A percentile compares a stretch with the other conserved stretches of the same genome.
phyloP scores from a whole-genome alignment of 2,329 filamentous ascomycete species.

The Calonectria crousiana region DNA sequence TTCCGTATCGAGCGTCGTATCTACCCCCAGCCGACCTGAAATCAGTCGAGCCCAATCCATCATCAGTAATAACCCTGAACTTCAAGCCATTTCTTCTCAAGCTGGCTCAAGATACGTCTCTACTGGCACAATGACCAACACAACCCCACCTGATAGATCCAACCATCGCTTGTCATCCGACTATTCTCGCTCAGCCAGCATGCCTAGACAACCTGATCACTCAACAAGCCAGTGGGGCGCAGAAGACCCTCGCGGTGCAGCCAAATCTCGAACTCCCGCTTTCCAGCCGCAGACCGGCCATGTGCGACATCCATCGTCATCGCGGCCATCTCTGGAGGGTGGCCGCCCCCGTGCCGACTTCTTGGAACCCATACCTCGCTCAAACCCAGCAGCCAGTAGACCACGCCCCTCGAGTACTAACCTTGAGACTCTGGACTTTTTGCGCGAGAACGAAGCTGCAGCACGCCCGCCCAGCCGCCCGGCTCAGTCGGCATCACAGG shows the following conservation, averaged over 20 bases:
- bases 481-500: constrained; percentile 42
- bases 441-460: constrained; percentile 79
- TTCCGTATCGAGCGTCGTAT: constrained; percentile 40
- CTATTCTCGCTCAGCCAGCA: constrained; percentile 44
- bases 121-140: constrained; percentile 83
- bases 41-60: constrained; percentile 74
- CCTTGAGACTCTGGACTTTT: constrained; percentile 81
- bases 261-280: constrained; percentile 38
- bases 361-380: constrained; percentile 37
- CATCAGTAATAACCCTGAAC: constrained; percentile 72
- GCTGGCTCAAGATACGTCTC: constrained; percentile 60
- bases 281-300: constrained; percentile 44
- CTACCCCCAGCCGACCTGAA: constrained; percentile 58
- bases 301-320: constrained; percentile 41
- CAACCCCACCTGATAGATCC: constrained; percentile 58
- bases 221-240: constrained; percentile 25
- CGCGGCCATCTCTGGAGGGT: constrained; percentile 44
- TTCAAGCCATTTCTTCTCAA: constrained; percentile 68
- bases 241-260: constrained; percentile 36
- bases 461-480: constrained; percentile 52
- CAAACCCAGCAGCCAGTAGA: constrained; percentile 57
- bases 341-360: constrained; percentile 43
- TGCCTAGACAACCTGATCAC: constrained; percentile 42
- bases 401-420: constrained; percentile 85
- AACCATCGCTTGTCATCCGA: constrained; percentile 38